Base-by-base conservation (phyloP, 73 alveolate genomes). In the Paramecium caudatum region DNA sequence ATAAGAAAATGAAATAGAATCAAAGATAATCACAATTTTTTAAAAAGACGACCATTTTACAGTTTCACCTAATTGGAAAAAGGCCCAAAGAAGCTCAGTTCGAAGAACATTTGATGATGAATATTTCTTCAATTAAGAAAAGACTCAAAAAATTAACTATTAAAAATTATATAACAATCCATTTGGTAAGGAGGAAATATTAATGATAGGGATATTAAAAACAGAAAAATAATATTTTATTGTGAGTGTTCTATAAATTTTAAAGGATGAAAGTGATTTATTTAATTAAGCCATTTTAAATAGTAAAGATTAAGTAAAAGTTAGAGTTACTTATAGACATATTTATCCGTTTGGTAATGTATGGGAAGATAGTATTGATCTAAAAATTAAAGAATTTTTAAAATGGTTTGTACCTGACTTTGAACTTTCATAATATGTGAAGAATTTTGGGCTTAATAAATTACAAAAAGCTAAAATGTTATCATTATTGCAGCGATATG, bases 381-480 rank as follows among this genome's bases (percentile, higher is more conserved):
- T 74, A n/a, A 74, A 45, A 41, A 41, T 74, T 45, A 74, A 74
- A 74, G 88, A 74, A 37, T 74, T 74, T 39, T 39, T 74, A 3
- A 74, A 23, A 74, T 74, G 88, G 88, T 74, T 74, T 45, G 27
- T 74, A 15, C 37, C 62, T 39, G 88, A 74, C 43, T 74, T 74
- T 41, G 65, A 74, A 4, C 4, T 74, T 7, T 37, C 62, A 0
- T 4, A 4, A 5, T 74, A 74, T 41, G 88, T 74, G 9, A 9
- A 21, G 21, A 39, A 74, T 8, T 27, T 74, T 37, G 88, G 88
- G 21, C 32, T 74, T 21, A 39, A 30, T 74, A 13, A 74, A 74
- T 17, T 12, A 41, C 23, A 74, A 74, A 74, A 74, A 25, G 15
- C 43, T 3, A 41, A 23, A 8, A 47, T 21, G 16, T 15, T 27